Percentiles rank a stretch among this genome's conserved stretches.
Conservation (phyloP, 116 monocot genomes). For the Dioscorea cayenensis region DNA sequence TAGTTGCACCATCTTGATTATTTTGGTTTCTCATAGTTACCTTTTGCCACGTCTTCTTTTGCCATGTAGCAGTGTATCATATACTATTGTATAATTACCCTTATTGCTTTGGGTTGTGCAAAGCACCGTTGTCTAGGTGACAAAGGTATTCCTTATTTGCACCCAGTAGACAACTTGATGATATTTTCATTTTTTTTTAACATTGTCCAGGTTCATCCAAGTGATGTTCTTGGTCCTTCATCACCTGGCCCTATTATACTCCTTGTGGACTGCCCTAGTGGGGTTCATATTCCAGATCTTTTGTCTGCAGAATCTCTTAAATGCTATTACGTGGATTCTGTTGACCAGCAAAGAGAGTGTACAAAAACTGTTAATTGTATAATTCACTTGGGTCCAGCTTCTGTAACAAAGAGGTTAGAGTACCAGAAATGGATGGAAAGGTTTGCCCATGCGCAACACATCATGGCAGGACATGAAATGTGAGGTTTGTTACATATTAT, state of each 20-base stretch:
- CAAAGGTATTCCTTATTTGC: neutral
- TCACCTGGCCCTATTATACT: slow-evolving; percentile 81
- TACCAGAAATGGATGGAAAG: slow-evolving; percentile 92
- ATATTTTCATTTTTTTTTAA: neutral
- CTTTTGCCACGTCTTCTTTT: too few species aligned
- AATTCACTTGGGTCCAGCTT: slow-evolving; percentile 89
- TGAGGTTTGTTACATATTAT: slow-evolving; percentile 33
- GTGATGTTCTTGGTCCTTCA: slow-evolving; percentile 91
- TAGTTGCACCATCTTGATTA: too few species aligned
- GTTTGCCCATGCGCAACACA: slow-evolving; percentile 74
- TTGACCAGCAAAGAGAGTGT: slow-evolving; percentile 16
- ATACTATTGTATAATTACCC: too few species aligned
- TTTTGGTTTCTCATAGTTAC: too few species aligned
- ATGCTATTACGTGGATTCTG: slow-evolving; percentile 52
- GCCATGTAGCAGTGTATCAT: too few species aligned
- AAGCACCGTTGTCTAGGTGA: too few species aligned
- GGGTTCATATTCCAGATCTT: slow-evolving; percentile 53
- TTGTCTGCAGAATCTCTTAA: slow-evolving; percentile 57
- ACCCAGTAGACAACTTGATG: neutral
- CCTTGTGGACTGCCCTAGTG: slow-evolving; percentile 88
- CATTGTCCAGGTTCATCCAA: slow-evolving; percentile 72
- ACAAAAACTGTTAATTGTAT: slow-evolving; percentile 76
- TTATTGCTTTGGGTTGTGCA: too few species aligned
- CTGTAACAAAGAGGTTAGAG: slow-evolving; percentile 55
- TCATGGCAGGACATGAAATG: slow-evolving; percentile 99